Conservation (phyloP, 192 early-diverging fungal species). For the Podila clonocystis region DNA sequence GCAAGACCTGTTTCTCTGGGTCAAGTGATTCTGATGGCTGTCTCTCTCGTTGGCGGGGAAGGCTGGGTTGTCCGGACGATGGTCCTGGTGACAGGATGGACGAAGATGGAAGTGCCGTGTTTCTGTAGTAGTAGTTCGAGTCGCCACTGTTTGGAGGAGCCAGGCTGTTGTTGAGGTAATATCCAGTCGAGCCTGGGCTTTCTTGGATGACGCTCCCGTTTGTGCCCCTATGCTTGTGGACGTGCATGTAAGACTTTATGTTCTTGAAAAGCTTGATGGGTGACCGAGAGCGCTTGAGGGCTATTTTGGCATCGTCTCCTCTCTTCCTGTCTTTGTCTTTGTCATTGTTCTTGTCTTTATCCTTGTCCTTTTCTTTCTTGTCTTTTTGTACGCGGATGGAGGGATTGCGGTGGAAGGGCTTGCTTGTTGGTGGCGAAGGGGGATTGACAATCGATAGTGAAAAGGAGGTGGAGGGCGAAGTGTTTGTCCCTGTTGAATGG, state of each 20-base stretch:
- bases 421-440: conserved; percentile 11
- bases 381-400: conserved; percentile 17
- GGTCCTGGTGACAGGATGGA: conserved; percentile 12
- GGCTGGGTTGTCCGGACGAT: background rate
- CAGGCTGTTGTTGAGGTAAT: background rate
- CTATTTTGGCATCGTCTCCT: background rate
- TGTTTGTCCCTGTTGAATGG: conserved; percentile 1
- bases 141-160: conserved; percentile 9
- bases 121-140: conserved; percentile 17
- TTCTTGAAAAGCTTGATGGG: conserved; percentile 47
- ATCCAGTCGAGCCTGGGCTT: conserved; percentile 2
- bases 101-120: conserved; percentile 21
- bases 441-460: background rate
- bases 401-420: conserved; percentile 1
- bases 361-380: conserved; percentile 1
- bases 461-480: background rate
- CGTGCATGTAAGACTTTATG: conserved; percentile 40
- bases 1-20: conserved; percentile 35
- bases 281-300: conserved; percentile 38
- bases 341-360: conserved; percentile 4
- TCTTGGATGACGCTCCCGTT: background rate
- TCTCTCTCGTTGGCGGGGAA: conserved; percentile 4
- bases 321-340: background rate
- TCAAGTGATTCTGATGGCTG: conserved; percentile 18
- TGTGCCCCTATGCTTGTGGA: conserved; percentile 31